Percentiles rank a stretch among this genome's conserved stretches.
phyloP scores from a whole-genome alignment of 495 filamentous ascomycete genomes.

The Daldinia vernicosa region DNA sequence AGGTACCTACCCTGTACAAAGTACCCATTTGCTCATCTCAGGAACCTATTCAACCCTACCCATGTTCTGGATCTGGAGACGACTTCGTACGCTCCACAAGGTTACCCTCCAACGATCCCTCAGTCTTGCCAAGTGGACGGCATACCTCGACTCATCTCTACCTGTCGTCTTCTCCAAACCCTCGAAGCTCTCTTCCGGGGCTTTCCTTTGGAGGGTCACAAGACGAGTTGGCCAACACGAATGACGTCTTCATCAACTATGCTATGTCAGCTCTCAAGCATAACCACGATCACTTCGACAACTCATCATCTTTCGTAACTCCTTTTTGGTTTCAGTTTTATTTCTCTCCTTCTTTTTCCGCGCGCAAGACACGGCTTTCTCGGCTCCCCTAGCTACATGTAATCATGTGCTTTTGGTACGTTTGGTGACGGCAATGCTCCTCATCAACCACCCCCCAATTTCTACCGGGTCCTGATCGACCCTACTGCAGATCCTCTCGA shows the following conservation, averaged over 20 bases:
- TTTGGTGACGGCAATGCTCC: conserved; percentile 23
- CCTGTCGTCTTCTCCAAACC: conserved; percentile 26
- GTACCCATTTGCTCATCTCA: conserved; percentile 16
- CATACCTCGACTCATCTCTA: conserved; percentile 24
- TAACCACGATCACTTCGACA: conserved; percentile 26
- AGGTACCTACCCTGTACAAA: conserved; percentile 14
- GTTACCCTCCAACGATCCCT: conserved; percentile 35
- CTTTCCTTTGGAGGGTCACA: conserved; percentile 41
- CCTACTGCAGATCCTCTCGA: conserved; percentile 34
- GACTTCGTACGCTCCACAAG: conserved; percentile 22
- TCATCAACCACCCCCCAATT: conserved; percentile 26
- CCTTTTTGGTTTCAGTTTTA: neutral
- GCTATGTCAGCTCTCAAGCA: conserved; percentile 24
- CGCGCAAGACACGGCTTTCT: conserved; percentile 36
- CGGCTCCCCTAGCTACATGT: conserved; percentile 5
- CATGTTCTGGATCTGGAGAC: conserved; percentile 29
- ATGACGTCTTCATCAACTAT: conserved; percentile 42
- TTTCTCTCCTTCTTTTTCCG: conserved; percentile 1
- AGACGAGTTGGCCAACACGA: conserved; percentile 27
- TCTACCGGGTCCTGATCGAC: conserved; percentile 35
- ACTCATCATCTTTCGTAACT: conserved; percentile 24
- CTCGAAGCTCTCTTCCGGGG: conserved; percentile 16
- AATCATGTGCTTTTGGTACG: conserved; percentile 15
- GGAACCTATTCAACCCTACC: conserved; percentile 30
- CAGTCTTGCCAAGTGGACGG: conserved; percentile 19